Percentiles rank a stretch among this genome's conserved stretches.
These are phyloP conservation scores for Chlorella sp. DNA, from an alignment of 139 green algal species.

Conservation along the genomic window DNA sequence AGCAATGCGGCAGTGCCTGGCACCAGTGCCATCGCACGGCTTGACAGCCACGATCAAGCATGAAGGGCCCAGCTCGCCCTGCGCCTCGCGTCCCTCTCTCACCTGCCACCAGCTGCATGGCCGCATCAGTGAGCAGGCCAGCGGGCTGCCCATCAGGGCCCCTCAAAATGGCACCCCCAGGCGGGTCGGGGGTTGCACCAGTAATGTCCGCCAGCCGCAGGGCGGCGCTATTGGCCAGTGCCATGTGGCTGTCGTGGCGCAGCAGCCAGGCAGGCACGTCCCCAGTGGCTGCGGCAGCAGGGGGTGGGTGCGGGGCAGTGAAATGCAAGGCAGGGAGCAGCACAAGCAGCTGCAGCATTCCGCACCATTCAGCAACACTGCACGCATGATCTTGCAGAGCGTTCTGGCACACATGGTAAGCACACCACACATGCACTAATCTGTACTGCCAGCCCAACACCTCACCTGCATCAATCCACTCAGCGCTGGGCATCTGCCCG, in stretches of 20 bases:
- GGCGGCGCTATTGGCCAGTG: constrained; percentile 59
- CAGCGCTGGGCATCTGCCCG: constrained; percentile 47
- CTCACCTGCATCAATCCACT: constrained; percentile 55
- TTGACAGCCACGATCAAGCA: too few species aligned
- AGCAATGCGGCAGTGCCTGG: too few species aligned
- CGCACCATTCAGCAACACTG: too few species aligned
- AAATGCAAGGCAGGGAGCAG: too few species aligned
- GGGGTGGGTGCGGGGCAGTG: neutral
- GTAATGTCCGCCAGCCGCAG: constrained; percentile 58
- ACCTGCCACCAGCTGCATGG: constrained; percentile 35
- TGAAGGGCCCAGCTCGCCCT: neutral
- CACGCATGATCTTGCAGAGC: too few species aligned
- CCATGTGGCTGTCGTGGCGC: constrained; percentile 75
- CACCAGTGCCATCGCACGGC: too few species aligned
- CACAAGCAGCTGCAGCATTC: neutral
- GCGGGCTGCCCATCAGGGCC: constrained; percentile 38
- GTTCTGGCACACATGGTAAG: too few species aligned
- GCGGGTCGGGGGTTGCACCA: constrained; percentile 38
- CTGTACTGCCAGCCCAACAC: too few species aligned
- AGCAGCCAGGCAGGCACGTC: constrained; percentile 47
- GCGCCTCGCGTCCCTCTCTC: neutral
- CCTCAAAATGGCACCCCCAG: constrained; percentile 43
- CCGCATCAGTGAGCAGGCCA: constrained; percentile 54
- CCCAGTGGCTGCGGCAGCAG: neutral
- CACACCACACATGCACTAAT: too few species aligned